Evolutionary conservation across 352 stramenopile species (phyloP), one percentile per base, ranked within the genome.

Genomic region (Pythium folliculosum): DNA sequence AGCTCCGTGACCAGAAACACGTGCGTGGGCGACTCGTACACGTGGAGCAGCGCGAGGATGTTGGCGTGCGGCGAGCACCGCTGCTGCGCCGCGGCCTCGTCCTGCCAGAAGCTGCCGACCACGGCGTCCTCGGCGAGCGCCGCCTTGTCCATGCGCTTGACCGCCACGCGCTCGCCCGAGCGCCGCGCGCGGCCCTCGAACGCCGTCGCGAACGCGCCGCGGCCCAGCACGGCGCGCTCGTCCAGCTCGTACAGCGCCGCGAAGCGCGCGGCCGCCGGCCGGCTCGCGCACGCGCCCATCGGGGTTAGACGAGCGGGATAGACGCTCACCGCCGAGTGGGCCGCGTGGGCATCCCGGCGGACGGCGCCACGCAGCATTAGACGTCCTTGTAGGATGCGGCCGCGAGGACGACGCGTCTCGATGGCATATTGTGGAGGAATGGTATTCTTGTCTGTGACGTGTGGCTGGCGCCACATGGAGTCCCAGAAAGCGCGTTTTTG

Each of bases 91-190:
- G 72, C 67, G 25, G 84, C 69, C 57, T 94, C 82, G 49, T 75
- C 72, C 63, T 86, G 56, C 77, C 82, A 90, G 45, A 54, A 66
- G 14, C 35, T 25, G n/a, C 57, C 51, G 1, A 55, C n/a, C 37
- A n/a, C n/a, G n/a, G 17, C 22, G 5, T 66, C 49, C 1, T 62
- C 50, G 13, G 35, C 54, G 7, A 53, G 32, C 1, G 53, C 22
- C 22, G 53, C 54, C 56, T 90, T 88, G 14, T 84, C 72, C 51
- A 94, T 73, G 22, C 86, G 80, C 70, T 94, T 94, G 61, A 92
- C 65, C 2, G 81, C 81, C 5, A 91, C 78, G 0, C 49, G 16
- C 8, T 66, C 66, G 17, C 80, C 71, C 6, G 72, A 77, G 14
- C 66, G 65, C 44, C 74, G 75, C 40, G 79, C 53, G 14, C 63